These are phyloP conservation scores for Parastagonospora nodorum DNA, from an alignment of 2,329 filamentous ascomycete genomes.

Conservation along the genomic window DNA sequence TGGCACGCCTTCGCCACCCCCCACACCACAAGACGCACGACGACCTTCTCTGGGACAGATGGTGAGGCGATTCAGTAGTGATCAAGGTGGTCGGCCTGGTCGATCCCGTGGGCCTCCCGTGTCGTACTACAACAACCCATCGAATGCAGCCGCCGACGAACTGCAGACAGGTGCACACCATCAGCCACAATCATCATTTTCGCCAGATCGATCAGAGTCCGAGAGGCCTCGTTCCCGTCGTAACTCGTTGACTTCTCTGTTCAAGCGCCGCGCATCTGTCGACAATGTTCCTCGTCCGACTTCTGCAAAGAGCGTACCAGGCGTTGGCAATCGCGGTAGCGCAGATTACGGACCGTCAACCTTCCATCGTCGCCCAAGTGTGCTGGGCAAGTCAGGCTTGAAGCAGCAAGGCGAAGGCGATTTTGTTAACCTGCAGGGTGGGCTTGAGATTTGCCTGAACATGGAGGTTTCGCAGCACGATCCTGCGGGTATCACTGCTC, in stretches of 20 bases:
- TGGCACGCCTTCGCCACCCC: conserved; percentile 60
- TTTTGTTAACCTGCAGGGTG: conserved; percentile 76
- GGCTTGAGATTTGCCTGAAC: conserved; percentile 85
- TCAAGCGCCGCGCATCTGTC: conserved; percentile 40
- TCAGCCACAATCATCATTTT: conserved; percentile 42
- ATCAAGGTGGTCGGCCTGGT: conserved; percentile 30
- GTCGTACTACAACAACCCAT: conserved; percentile 45
- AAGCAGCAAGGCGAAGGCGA: conserved; percentile 36
- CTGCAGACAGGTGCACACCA: conserved; percentile 24
- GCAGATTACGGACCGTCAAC: conserved; percentile 41
- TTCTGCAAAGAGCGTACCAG: conserved; percentile 31
- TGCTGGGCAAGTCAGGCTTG: conserved; percentile 48
- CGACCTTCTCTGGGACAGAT: conserved; percentile 45
- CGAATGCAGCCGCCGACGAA: conserved; percentile 39
- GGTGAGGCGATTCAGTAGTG: conserved; percentile 48
- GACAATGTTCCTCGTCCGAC: conserved; percentile 30
- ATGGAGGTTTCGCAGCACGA: conserved; percentile 86
- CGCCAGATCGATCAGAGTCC: conserved; percentile 36
- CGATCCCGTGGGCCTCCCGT: conserved; percentile 42
- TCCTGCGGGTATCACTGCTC: conserved; percentile 83
- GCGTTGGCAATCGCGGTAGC: conserved; percentile 15
- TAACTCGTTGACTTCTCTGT: conserved; percentile 40
- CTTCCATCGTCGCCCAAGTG: conserved; percentile 53
- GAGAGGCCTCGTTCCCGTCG: conserved; percentile 40
- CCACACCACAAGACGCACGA: conserved; percentile 29